Evolutionary conservation across 257 asterid species (phyloP), one percentile per base, ranked within the genome.

Genomic region (Apocynum venetum): DNA sequence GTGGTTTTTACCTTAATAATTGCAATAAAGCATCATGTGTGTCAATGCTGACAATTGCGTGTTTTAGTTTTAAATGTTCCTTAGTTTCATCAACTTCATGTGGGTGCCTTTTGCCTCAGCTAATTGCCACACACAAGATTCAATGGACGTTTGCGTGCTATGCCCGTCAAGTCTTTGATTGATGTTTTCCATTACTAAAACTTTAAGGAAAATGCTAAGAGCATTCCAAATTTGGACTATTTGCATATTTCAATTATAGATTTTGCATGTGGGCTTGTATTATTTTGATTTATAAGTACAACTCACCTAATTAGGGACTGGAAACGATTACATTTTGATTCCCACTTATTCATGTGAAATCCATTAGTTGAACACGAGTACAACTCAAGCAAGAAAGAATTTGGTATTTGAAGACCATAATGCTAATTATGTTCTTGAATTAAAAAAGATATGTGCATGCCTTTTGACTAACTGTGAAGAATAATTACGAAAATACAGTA

Each of bases 11-110:
- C 69, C 75, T 77, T 75, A 51, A 72, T 40, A 73, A 63, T 76
- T 78, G 64, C 68, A 78, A 69, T 61, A 61, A 68, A 72, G 59
- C 77, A 70, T 25, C 77, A 81, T 76, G 83, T 70, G 80, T 82
- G 52, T 53, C 56, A 59, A 76, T 75, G 65, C 74, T 64, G 73
- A 72, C 77, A 78, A 20, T 72, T 66, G 35, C 73, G 73, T 61
- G 72, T 72, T 8, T 66, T 46, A 47, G 46, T 64, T 64, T 64
- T 11, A 36, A 12, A 60, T 72, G 73, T 71, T 60, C 43, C 44
- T 47, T 57, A 46, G 53, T 78, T 59, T 46, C 35, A 20, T 74
- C 76, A 52, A 40, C 1, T 63, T 64, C 56, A 63, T 70, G 71
- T n/a, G 64, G 63, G 73, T 8, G 64, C 65, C 59, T 53, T 53